Evolutionary conservation across 2,329 filamentous ascomycete genomes (phyloP).

Genomic region (Plenodomus biglobosus): DNA sequence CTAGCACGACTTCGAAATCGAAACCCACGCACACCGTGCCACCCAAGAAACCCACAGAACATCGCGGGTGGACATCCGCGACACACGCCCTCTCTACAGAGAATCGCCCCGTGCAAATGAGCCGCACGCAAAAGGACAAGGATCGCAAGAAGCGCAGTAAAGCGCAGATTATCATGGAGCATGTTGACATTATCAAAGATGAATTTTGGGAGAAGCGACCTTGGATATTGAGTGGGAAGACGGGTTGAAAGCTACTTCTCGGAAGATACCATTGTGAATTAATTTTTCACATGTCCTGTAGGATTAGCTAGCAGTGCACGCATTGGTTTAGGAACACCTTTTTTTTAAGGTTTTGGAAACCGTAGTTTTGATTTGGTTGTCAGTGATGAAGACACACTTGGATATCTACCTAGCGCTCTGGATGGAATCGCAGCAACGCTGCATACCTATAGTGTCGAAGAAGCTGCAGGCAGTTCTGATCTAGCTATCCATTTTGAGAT

Average conservation of each 20-base stretch:
- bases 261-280: no score
- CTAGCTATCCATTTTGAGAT: no score
- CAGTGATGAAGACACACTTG: no score
- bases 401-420: no score
- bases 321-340: no score
- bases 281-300: not conserved
- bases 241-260: slow-evolving; percentile 14
- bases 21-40: slow-evolving; percentile 1
- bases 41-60: slow-evolving; percentile 8
- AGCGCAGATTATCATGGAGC: slow-evolving; percentile 76
- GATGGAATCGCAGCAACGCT: no score
- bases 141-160: slow-evolving; percentile 79
- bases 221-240: slow-evolving; percentile 60
- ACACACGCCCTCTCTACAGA: slow-evolving; percentile 30
- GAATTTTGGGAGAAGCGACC: slow-evolving; percentile 88
- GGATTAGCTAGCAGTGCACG: no score
- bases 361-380: no score
- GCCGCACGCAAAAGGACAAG: slow-evolving; percentile 80
- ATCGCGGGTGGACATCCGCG: slow-evolving; percentile 15
- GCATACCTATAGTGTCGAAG: no score
- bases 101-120: slow-evolving; percentile 54
- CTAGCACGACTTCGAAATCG: not conserved
- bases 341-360: no score
- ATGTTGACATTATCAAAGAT: slow-evolving; percentile 93
- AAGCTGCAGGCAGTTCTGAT: no score